phyloP scores from a whole-genome alignment of 139 green algal genomes.

The Dunaliella primolecta region DNA sequence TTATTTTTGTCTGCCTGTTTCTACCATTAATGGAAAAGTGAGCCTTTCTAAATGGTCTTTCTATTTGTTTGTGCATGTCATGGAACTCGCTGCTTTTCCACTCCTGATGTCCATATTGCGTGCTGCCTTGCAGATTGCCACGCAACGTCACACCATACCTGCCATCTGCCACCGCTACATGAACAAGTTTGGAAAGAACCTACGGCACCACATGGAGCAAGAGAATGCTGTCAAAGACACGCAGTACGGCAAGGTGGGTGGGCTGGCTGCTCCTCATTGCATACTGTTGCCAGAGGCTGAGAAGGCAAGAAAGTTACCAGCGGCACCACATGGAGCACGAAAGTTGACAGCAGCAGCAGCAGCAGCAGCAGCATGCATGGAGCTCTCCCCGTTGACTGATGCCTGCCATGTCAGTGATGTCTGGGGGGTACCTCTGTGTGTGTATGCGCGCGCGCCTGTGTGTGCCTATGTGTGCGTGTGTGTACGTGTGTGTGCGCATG shows the following conservation, averaged over 20 bases:
- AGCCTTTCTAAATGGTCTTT: too few species aligned
- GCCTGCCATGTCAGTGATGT: neutral
- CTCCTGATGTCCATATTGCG: neutral
- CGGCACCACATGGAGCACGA: too few species aligned
- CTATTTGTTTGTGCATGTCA: too few species aligned
- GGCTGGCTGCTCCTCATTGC: too few species aligned
- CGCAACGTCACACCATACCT: neutral
- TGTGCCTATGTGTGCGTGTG: neutral
- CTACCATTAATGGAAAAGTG: neutral
- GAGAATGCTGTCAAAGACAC: neutral
- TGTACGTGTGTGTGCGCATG: neutral
- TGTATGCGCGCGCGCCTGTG: neutral
- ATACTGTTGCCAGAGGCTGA: too few species aligned
- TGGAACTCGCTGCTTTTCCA: neutral
- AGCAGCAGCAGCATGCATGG: too few species aligned
- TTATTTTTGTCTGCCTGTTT: neutral
- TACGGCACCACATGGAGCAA: neutral
- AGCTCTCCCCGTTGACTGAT: neutral
- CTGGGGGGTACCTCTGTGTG: neutral
- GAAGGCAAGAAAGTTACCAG: neutral
- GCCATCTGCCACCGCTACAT: neutral
- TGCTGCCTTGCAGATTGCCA: neutral
- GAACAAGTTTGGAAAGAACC: neutral
- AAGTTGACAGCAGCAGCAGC: too few species aligned
- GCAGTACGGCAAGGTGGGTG: neutral